Percentiles rank a stretch among this genome's conserved stretches.
These are phyloP conservation scores for Boletus sp. DNA, from an alignment of 768 basidiomycete species.

Conservation along the genomic window DNA sequence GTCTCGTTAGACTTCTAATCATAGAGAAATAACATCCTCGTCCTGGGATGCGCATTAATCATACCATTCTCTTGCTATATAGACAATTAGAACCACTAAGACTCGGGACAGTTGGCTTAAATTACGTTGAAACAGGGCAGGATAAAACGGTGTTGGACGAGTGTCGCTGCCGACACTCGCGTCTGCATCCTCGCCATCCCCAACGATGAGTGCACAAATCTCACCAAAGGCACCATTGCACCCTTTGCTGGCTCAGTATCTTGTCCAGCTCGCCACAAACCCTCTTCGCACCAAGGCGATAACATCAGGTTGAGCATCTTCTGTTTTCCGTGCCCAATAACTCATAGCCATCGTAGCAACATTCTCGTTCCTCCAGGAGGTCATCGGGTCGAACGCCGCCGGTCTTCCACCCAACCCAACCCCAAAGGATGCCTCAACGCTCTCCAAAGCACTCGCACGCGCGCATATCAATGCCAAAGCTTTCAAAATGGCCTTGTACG, in stretches of 20 bases:
- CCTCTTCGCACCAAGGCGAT: conserved; percentile 79
- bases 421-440: conserved; percentile 50
- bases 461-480: conserved; percentile 67
- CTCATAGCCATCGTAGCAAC: conserved; percentile 33
- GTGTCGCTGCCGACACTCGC: not conserved
- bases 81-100: not conserved
- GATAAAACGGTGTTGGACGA: not conserved
- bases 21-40: conserved; percentile 26
- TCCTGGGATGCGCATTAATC: conserved; percentile 10
- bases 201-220: conserved; percentile 38
- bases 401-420: conserved; percentile 50
- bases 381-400: conserved; percentile 71
- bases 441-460: conserved; percentile 50
- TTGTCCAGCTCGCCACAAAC: conserved; percentile 59
- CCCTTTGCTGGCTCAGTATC: conserved; percentile 66
- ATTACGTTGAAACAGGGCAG: not conserved
- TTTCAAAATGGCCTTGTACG: conserved; percentile 81
- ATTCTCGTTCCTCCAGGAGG: conserved; percentile 73
- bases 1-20: conserved; percentile 3
- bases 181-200: not conserved
- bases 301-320: conserved; percentile 56
- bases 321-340: not conserved
- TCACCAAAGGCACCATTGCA: conserved; percentile 22
- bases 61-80: conserved; percentile 9
- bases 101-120: not conserved